Base-by-base conservation (phyloP, 306 rosid species). In the Cotoneaster glaucophyllus region DNA sequence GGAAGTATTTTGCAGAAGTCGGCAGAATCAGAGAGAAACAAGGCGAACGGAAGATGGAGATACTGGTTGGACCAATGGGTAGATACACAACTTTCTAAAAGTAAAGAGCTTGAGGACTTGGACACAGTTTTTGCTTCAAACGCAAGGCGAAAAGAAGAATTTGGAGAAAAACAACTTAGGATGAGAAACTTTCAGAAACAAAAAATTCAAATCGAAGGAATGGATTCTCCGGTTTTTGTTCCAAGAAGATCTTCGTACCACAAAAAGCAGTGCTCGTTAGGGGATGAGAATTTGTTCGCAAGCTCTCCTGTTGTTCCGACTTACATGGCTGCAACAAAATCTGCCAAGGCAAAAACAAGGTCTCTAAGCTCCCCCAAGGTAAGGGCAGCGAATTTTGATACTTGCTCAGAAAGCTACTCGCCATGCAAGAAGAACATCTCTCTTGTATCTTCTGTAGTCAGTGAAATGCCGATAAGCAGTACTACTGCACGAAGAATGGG, bases 41-140 rank as follows among this genome's bases (percentile, higher is more conserved):
- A 84, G 67, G 92, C 79, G 9, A 89, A 71, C 63, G 97, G 97
- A 84, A 86, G 98, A 90, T 95, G 96, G 97, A 92, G 96, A 52
- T 89, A 90, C 78, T 95, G 98, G 97, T 83, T 95, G 44, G 97
- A 90, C 78, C 96, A 90, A 63, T 95, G 98, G 98, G 96, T 95
- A n/a, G 97, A 95, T 57, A 92, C 97, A 69, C 98, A 95, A 63
- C 91, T 95, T 78, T 75, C 90, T 2, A 95, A 86, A 75, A 92
- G 98, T 77, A 95, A 86, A 85, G 97, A 95, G 77, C 92, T 90
- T 59, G 96, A 95, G 84, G 97, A 95, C 83, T 79, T 95, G 72
- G 96, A 91, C 86, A 74, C 89, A 19, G 39, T 78, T 80, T 80
- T 86, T 71, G 82, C 88, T 59, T 79, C 92, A 53, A 73, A 80